A percentile compares a stretch with the other conserved stretches of the same genome.
Conservation (phyloP, 306 rosid species). For the Phaseolus lunatus region DNA sequence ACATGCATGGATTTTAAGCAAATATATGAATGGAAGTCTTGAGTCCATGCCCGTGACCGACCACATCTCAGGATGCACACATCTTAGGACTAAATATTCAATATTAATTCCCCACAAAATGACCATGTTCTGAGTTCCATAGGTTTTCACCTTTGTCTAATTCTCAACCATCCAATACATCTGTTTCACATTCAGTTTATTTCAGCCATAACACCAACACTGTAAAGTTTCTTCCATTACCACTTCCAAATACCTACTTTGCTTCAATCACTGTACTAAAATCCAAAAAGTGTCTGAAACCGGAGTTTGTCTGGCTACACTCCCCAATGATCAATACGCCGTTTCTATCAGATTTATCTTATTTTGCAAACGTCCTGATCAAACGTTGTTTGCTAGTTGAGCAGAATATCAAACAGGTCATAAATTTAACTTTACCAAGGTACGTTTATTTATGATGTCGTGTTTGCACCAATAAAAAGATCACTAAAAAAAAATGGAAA, state of each 20-base stretch:
- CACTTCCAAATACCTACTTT: neutral
- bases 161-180: too few relatives aligned
- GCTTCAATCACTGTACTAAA: constrained; percentile 9
- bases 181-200: neutral
- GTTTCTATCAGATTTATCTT: constrained; percentile 3
- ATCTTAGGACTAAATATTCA: neutral
- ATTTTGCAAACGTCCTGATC: neutral
- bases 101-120: too few relatives aligned
- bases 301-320: constrained; percentile 7
- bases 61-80: constrained; percentile 15
- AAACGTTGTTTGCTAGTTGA: neutral
- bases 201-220: neutral
- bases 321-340: neutral
- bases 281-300: constrained; percentile 7
- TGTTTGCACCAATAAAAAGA: too few relatives aligned
- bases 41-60: constrained; percentile 13
- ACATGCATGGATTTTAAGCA: constrained; percentile 10
- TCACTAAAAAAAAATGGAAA: too few relatives aligned
- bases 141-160: neutral
- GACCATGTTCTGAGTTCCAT: too few relatives aligned
- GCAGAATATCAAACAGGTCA: neutral
- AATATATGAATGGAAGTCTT: neutral
- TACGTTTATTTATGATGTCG: neutral
- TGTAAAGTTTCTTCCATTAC: neutral
- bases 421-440: neutral